Evolutionary conservation across 208 protist species (phyloP).

Genomic region (Leishmania arabica): DNA sequence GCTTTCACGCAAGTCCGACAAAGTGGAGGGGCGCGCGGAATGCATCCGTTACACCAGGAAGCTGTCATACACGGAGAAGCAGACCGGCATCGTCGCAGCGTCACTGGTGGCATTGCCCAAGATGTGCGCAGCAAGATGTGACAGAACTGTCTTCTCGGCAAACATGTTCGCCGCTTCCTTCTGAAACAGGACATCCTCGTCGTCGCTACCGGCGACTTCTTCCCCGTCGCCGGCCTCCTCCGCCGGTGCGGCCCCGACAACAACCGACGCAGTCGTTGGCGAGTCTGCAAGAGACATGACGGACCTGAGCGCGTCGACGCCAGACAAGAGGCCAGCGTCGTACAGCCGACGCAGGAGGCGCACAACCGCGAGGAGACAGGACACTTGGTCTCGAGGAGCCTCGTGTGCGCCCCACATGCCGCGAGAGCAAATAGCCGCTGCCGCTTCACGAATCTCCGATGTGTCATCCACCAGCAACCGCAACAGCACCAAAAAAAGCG

Average conservation of each 20-base stretch:
- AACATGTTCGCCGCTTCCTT: slow-evolving; percentile 90
- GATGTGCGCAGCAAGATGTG: slow-evolving; percentile 42
- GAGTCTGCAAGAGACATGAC: slow-evolving; percentile 3
- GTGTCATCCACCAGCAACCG: slow-evolving; percentile 80
- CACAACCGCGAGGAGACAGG: slow-evolving; percentile 58
- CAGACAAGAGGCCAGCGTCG: slow-evolving; percentile 5
- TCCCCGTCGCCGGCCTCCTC: slow-evolving; percentile 13
- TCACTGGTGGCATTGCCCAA: slow-evolving; percentile 2
- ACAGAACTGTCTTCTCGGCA: slow-evolving; percentile 58
- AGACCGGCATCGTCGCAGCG: not conserved
- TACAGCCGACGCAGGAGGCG: slow-evolving; percentile 32
- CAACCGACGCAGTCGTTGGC: not conserved
- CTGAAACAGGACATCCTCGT: slow-evolving; percentile 82
- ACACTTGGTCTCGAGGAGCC: slow-evolving; percentile 51
- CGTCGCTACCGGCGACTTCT: slow-evolving; percentile 18
- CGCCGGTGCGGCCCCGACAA: not conserved
- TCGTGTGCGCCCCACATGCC: slow-evolving; percentile 19
- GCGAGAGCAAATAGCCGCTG: slow-evolving; percentile 34
- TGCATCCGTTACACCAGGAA: slow-evolving; percentile 4
- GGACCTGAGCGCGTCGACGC: not conserved
- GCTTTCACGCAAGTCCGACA: not conserved
- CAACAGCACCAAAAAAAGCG: slow-evolving; percentile 57
- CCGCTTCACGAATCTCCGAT: slow-evolving; percentile 54
- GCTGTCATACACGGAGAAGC: slow-evolving; percentile 20
- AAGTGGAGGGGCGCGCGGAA: not conserved